Conservation (phyloP, 495 filamentous ascomycete genomes). For the Lophiostoma macrostomum region DNA sequence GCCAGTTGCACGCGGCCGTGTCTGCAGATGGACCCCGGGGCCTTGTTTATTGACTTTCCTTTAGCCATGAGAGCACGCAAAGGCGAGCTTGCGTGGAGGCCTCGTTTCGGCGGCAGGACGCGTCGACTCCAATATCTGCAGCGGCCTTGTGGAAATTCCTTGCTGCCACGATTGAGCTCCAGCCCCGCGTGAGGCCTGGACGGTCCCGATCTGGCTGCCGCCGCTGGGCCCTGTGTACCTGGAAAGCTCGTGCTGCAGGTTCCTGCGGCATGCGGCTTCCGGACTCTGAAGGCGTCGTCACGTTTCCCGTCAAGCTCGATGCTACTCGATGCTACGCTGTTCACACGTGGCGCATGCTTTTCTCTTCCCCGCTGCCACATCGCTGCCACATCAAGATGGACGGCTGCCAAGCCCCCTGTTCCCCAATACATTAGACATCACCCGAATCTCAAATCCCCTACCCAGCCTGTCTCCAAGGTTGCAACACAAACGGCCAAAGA, state of each 20-base stretch:
- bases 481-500: conserved; percentile 7
- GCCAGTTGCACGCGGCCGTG: neutral
- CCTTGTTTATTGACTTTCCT: conserved; percentile 14
- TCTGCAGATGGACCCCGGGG: conserved; percentile 19
- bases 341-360: conserved; percentile 23
- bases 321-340: conserved; percentile 22
- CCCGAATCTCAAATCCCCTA: conserved; percentile 16
- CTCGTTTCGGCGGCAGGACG: conserved; percentile 13
- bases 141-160: neutral
- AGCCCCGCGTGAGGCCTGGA: conserved; percentile 17
- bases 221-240: too few relatives aligned
- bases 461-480: conserved; percentile 14
- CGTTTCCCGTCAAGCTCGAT: conserved; percentile 19
- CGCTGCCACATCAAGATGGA: neutral
- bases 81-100: conserved; percentile 22
- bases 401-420: conserved; percentile 25
- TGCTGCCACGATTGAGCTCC: conserved; percentile 21
- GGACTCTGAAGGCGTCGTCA: too few relatives aligned
- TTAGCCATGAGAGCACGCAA: conserved; percentile 14
- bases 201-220: neutral
- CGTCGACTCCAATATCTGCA: conserved; percentile 27
- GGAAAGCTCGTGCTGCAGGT: too few relatives aligned
- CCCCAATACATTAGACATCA: conserved; percentile 9
- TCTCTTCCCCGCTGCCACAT: conserved; percentile 3
- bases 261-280: too few relatives aligned